phyloP scores from a whole-genome alignment of 2,329 filamentous ascomycete species.

The Pseudogymnoascus sp. region DNA sequence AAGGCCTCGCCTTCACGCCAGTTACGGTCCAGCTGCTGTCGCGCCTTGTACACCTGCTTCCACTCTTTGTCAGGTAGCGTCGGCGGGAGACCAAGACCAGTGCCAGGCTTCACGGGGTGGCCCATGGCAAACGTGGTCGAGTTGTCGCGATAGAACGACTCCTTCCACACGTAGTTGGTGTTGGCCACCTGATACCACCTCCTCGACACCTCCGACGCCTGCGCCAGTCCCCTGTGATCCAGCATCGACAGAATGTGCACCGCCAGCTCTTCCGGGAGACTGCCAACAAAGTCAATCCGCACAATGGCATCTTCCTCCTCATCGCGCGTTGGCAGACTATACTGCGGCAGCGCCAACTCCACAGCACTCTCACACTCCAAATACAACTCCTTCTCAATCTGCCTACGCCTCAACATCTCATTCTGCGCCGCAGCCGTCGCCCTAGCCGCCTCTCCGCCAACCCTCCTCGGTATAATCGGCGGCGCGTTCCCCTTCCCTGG shows the following conservation, averaged over 20 bases:
- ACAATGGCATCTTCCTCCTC: conserved; percentile 38
- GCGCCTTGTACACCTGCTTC: conserved; percentile 75
- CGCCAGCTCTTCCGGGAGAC: conserved; percentile 49
- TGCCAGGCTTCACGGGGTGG: conserved; percentile 42
- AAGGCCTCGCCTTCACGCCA: conserved; percentile 70
- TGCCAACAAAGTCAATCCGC: conserved; percentile 49
- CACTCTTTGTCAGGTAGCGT: conserved; percentile 62
- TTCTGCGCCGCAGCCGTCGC: conserved; percentile 51
- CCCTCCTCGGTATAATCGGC: conserved; percentile 51
- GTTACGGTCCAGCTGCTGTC: conserved; percentile 63
- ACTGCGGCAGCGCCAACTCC: conserved; percentile 36
- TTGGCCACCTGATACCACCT: conserved; percentile 40
- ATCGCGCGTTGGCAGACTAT: conserved; percentile 27
- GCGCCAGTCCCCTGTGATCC: conserved; percentile 43
- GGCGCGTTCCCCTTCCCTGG: conserved; percentile 40
- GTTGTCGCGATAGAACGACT: conserved; percentile 55
- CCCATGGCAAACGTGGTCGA: conserved; percentile 52
- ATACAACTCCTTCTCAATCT: conserved; percentile 36
- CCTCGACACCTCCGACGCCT: conserved; percentile 42
- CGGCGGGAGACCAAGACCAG: conserved; percentile 48
- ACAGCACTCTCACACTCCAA: conserved; percentile 58
- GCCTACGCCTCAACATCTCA: conserved; percentile 31
- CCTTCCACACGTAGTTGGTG: conserved; percentile 55
- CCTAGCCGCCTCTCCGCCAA: conserved; percentile 53
- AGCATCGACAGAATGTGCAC: conserved; percentile 50